Evolutionary conservation across 306 rosid genomes (phyloP).

Genomic region (Psophocarpus tetragonolobus): DNA sequence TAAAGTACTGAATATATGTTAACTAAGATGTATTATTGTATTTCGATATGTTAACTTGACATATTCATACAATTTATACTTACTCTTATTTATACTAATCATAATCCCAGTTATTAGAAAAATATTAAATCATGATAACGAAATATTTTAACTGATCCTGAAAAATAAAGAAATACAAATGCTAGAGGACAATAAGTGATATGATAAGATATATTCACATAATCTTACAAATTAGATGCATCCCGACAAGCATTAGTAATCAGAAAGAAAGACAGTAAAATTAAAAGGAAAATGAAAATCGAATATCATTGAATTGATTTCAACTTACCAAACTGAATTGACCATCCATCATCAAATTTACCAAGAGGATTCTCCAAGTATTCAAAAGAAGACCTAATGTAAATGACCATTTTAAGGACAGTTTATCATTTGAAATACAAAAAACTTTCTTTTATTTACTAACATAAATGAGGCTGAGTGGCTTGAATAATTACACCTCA

Average conservation of each 20-base stretch:
- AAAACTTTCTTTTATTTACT: not conserved
- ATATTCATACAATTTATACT: not conserved
- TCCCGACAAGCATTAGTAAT: not conserved
- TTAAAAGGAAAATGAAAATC: not conserved
- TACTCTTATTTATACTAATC: not conserved
- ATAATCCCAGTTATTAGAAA: not conserved
- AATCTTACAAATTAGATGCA: not conserved
- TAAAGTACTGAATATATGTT: not conserved
- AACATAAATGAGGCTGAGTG: conserved; percentile 38
- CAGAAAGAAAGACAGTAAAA: not conserved
- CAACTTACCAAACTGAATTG: conserved; percentile 68
- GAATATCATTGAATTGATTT: not conserved
- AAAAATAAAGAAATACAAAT: not conserved
- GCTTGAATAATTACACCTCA: too few species aligned
- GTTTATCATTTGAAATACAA: not conserved
- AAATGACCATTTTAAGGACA: not conserved
- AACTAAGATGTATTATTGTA: not conserved
- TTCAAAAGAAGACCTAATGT: conserved; percentile 61
- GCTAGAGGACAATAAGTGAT: not conserved
- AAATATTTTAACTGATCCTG: not conserved
- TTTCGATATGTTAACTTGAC: not conserved
- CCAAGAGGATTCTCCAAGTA: conserved; percentile 76
- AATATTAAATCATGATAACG: not conserved
- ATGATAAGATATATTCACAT: not conserved
- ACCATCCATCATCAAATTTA: conserved; percentile 70